These are phyloP conservation scores for Trametes maxima DNA, from an alignment of 768 basidiomycete species.

Conservation along the genomic window DNA sequence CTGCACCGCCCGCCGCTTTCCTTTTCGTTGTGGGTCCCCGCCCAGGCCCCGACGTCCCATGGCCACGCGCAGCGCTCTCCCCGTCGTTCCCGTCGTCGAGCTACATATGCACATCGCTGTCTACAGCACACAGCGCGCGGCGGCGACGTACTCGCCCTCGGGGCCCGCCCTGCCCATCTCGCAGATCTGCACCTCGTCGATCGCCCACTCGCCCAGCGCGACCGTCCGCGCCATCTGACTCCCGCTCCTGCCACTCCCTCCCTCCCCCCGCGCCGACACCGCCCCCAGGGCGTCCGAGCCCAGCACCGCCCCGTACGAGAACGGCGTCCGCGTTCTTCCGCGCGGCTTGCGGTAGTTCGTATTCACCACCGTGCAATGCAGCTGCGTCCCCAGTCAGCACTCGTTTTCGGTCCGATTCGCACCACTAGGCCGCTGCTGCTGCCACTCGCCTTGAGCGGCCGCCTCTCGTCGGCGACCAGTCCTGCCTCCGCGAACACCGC, in stretches of 20 bases:
- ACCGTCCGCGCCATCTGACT: slow-evolving; percentile 27
- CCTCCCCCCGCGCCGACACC: slow-evolving; percentile 10
- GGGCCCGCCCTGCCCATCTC: slow-evolving; percentile 69
- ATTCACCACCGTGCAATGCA: slow-evolving; percentile 43
- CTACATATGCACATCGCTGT: no score
- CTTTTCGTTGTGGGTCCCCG: background rate
- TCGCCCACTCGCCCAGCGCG: slow-evolving; percentile 54
- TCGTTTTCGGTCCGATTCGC: no score
- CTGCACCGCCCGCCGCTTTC: slow-evolving; percentile 11
- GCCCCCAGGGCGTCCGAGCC: slow-evolving; percentile 31
- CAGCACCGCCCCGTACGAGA: slow-evolving; percentile 44
- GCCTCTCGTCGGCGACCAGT: slow-evolving; percentile 34
- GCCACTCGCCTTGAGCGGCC: slow-evolving; percentile 38
- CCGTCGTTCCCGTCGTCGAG: background rate
- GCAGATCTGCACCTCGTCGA: slow-evolving; percentile 65
- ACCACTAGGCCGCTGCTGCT: background rate
- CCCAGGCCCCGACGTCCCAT: background rate
- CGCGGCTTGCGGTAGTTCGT: slow-evolving; percentile 37
- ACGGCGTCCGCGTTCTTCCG: slow-evolving; percentile 38
- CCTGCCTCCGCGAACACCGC: slow-evolving; percentile 35
- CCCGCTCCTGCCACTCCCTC: background rate
- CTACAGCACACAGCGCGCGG: slow-evolving; percentile 21
- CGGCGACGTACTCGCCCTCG: slow-evolving; percentile 60
- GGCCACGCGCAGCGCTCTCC: background rate
- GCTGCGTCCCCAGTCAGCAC: slow-evolving; percentile 22